Evolutionary conservation across 1,284 basidiomycete species (phyloP).

Genomic region (Rhodofomes roseus): DNA sequence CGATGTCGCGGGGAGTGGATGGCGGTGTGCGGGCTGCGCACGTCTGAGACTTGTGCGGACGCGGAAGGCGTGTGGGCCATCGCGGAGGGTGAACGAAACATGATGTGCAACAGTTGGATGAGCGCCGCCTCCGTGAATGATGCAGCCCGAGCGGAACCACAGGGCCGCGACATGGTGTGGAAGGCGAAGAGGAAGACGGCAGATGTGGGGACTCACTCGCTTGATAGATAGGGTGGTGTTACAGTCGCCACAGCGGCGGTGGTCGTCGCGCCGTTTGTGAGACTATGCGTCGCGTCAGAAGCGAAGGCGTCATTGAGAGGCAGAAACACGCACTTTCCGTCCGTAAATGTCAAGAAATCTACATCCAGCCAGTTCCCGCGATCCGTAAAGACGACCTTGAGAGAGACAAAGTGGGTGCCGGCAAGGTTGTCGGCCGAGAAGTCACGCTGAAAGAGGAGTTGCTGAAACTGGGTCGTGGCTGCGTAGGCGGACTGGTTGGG

Average conservation of each 20-base stretch:
- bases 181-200: neutral
- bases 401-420: conserved; percentile 18
- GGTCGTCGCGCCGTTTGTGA: neutral
- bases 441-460: conserved; percentile 21
- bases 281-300: neutral
- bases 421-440: conserved; percentile 11
- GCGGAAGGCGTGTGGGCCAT: neutral
- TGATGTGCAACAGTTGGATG: neutral
- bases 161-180: neutral
- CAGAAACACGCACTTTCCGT: conserved; percentile 14
- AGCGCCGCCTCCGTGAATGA: neutral
- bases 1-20: neutral
- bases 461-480: conserved; percentile 17
- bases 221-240: conserved; percentile 12
- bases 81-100: neutral
- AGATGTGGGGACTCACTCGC: conserved; percentile 5
- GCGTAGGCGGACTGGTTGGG: conserved; percentile 18
- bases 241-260: conserved; percentile 9
- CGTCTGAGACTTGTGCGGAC: neutral
- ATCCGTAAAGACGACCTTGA: conserved; percentile 14
- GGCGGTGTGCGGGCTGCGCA: neutral
- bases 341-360: conserved; percentile 26
- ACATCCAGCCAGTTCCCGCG: conserved; percentile 24
- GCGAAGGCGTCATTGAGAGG: neutral
- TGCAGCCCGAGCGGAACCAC: too few species aligned